Conservation (phyloP, 177 flowering plant genomes). For the Vitis hybrid region DNA sequence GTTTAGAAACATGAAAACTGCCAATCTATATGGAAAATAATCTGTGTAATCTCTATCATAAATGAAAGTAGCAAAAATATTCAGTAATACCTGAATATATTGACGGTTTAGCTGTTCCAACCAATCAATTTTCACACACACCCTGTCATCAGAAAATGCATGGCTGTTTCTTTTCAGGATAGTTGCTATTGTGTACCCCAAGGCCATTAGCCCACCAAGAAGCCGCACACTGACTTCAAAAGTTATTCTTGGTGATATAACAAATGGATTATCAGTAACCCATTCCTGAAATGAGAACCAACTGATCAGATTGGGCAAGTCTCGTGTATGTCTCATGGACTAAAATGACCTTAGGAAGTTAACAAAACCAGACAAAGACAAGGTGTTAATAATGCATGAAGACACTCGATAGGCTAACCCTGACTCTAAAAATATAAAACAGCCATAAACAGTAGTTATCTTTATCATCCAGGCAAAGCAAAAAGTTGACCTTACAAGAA, state of each 20-base stretch:
- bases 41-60: not conserved
- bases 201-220: conserved; percentile 96
- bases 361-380: not conserved
- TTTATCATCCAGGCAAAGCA: not conserved
- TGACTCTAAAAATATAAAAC: not conserved
- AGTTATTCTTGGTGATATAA: conserved; percentile 97
- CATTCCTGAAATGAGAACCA: conserved; percentile 71
- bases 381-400: not conserved
- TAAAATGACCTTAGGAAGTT: not conserved
- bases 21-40: not conserved
- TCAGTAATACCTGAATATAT: conserved; percentile 76
- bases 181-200: conserved; percentile 97
- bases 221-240: conserved; percentile 98
- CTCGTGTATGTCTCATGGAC: not conserved
- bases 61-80: not conserved
- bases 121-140: conserved; percentile 92
- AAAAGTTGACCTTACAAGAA: not conserved
- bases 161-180: conserved; percentile 94
- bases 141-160: conserved; percentile 72
- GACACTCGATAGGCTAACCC: not conserved
- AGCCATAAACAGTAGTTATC: not conserved
- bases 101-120: conserved; percentile 87
- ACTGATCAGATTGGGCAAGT: not conserved
- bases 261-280: conserved; percentile 90
- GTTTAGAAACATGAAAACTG: not conserved